Evolutionary conservation across 805 yeast genomes (phyloP).

Genomic region (Clavispora vitiphila): DNA sequence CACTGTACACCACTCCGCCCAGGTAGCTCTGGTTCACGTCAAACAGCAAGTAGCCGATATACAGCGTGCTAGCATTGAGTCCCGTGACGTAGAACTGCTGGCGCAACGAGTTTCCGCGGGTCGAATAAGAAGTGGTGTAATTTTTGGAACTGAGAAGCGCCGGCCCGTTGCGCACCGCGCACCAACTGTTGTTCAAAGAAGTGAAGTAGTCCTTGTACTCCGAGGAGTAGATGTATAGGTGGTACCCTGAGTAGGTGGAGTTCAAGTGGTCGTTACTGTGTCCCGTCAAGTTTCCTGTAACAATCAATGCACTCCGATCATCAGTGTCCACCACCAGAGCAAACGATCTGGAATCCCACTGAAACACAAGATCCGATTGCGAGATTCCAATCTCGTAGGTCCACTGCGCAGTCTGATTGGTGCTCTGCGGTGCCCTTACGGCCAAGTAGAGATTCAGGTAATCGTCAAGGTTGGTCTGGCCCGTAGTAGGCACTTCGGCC

Average conservation of each 20-base stretch:
- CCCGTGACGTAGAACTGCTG: slow-evolving; percentile 63
- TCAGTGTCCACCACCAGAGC: slow-evolving; percentile 65
- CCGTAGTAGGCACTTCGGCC: slow-evolving; percentile 26
- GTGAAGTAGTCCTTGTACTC: slow-evolving; percentile 31
- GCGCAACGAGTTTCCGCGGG: slow-evolving; percentile 43
- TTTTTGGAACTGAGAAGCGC: slow-evolving; percentile 20
- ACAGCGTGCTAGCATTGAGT: slow-evolving; percentile 54
- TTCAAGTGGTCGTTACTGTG: slow-evolving; percentile 15
- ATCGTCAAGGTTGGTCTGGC: slow-evolving; percentile 3
- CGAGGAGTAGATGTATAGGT: slow-evolving; percentile 45
- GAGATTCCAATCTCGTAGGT: slow-evolving; percentile 63
- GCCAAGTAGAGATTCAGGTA: slow-evolving; percentile 28
- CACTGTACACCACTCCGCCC: slow-evolving; percentile 64
- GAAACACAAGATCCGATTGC: slow-evolving; percentile 56
- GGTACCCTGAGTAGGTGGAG: slow-evolving; percentile 21
- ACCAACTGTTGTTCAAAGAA: slow-evolving; percentile 53
- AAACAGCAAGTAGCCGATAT: slow-evolving; percentile 59
- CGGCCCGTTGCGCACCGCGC: slow-evolving; percentile 62
- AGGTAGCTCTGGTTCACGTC: slow-evolving; percentile 34
- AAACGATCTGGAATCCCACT: slow-evolving; percentile 61
- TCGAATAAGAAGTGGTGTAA: slow-evolving; percentile 34
- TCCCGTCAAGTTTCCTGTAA: slow-evolving; percentile 48
- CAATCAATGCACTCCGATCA: slow-evolving; percentile 58
- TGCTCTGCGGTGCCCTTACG: slow-evolving; percentile 37
- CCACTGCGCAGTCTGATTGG: slow-evolving; percentile 43